Conservation (phyloP, 345 rosid species). For the Populus alba region DNA sequence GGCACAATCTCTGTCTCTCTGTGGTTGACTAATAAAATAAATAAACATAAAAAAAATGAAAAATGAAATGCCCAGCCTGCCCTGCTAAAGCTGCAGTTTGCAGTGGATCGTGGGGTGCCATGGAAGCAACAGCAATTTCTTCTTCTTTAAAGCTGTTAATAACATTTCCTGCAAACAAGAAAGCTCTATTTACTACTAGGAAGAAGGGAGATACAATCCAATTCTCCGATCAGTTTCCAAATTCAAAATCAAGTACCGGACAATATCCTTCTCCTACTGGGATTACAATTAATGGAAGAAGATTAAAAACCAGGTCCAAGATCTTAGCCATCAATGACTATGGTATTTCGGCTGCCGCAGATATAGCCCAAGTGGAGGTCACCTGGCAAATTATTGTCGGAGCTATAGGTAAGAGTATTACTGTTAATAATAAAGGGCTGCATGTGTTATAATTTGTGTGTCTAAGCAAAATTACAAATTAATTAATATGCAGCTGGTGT, state of each 20-base stretch:
- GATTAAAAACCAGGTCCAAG: background rate
- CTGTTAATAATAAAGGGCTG: too few species aligned
- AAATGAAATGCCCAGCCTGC: background rate
- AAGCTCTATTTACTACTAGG: constrained; percentile 1
- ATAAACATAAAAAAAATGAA: background rate
- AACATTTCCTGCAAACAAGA: constrained; percentile 17
- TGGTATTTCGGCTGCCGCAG: constrained; percentile 38
- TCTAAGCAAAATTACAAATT: too few species aligned
- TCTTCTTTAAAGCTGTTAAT: constrained; percentile 11
- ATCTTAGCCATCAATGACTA: constrained; percentile 34
- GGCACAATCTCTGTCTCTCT: background rate
- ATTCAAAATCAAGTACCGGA: constrained; percentile 25
- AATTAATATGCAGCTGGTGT: constrained; percentile 58
- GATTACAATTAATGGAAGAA: too few species aligned
- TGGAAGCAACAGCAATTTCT: constrained; percentile 6
- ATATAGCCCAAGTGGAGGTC: constrained; percentile 42
- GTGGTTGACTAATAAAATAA: background rate
- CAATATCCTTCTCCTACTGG: background rate
- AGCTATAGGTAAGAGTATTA: constrained; percentile 42
- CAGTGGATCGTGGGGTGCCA: too few species aligned
- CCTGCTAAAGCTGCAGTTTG: too few species aligned
- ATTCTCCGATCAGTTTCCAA: background rate
- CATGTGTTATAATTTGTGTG: background rate
- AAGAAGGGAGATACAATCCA: background rate
- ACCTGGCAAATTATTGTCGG: constrained; percentile 82